Evolutionary conservation across 2,329 filamentous ascomycete species (phyloP).

Genomic region (Xylaria sp.): DNA sequence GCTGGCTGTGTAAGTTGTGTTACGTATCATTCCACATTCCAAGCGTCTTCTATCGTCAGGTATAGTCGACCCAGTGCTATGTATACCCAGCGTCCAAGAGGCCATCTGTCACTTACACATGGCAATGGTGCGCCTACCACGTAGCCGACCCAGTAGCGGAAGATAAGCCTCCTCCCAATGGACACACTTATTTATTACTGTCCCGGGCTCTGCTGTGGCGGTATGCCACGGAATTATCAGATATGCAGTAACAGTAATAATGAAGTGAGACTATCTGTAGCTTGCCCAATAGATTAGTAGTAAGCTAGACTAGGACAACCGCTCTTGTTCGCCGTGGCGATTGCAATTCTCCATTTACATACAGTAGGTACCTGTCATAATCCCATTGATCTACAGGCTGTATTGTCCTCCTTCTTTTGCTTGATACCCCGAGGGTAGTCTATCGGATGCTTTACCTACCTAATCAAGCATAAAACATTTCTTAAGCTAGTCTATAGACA

Average conservation of each 20-base stretch:
- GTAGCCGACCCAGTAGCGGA: conserved; percentile 21
- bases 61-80: conserved; percentile 22
- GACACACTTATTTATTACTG: conserved; percentile 28
- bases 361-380: conserved; percentile 18
- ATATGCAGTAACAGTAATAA: conserved; percentile 28
- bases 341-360: neutral
- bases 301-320: neutral
- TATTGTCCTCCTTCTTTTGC: conserved; percentile 4
- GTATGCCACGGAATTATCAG: conserved; percentile 27
- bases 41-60: conserved; percentile 11
- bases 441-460: conserved; percentile 21
- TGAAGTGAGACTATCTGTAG: conserved; percentile 6
- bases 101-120: conserved; percentile 34
- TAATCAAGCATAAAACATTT: conserved; percentile 12
- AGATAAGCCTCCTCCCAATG: conserved; percentile 22
- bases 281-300: conserved; percentile 8
- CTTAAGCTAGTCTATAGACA: conserved; percentile 1
- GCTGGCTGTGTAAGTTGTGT: conserved; percentile 16
- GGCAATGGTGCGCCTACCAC: conserved; percentile 29
- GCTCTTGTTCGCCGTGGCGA: conserved; percentile 3
- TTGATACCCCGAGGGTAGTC: conserved; percentile 18
- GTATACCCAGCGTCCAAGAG: conserved; percentile 19
- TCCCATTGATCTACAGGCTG: neutral
- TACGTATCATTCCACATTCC: conserved; percentile 35
- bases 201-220: conserved; percentile 20